Base-by-base conservation (phyloP, 2,329 filamentous ascomycete genomes). In the Ceratocystis papillata region DNA sequence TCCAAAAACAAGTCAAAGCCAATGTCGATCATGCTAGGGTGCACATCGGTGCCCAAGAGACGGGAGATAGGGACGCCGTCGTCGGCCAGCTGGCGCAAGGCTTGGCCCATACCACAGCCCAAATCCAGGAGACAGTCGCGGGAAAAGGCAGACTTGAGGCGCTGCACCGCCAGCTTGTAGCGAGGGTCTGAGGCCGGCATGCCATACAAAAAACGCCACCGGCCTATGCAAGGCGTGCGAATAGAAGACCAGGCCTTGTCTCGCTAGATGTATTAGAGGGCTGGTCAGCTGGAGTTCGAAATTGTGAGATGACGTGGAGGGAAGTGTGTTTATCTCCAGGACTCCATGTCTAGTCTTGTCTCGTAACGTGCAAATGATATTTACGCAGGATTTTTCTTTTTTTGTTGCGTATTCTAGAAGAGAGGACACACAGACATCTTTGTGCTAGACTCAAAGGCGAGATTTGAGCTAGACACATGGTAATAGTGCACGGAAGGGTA, bases 1-100 rank as follows among this genome's bases (percentile, higher is more conserved):
- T 87, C 86, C 59, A 79, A 77, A 74, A 88, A 89, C 22, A 89
- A 76, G 65, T 86, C 82, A 72, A 86, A 84, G 33, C 83, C 83
- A n/a, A 82, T 72, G 10, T 82, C 77, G 64, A 84, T 76, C 69
- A 84, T 82, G n/a, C 74, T 74, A 22, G 75, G 70, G 55, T 79
- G 76, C 2, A 81, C 68, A 68, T 84, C 81, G 2, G 76, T 75
- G 20, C 80, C 81, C 67, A 78, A 79, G n/a, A 84, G 72, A 59
- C 78, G 77, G 17, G 75, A 71, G 4, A 77, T 74, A 28, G 77
- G 73, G 6, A 80, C 80, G 22, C 81, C 82, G 66, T 82, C 80
- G 63, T 74, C 73, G 10, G 77, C 75, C 33, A 82, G 76, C 70
- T 80, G 78, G n/a, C 80, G 77, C 37, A 81, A 73, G 7, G 78